Evolutionary conservation across 2,329 filamentous ascomycete species (phyloP).

Genomic region (Trematosphaeria pertusa): DNA sequence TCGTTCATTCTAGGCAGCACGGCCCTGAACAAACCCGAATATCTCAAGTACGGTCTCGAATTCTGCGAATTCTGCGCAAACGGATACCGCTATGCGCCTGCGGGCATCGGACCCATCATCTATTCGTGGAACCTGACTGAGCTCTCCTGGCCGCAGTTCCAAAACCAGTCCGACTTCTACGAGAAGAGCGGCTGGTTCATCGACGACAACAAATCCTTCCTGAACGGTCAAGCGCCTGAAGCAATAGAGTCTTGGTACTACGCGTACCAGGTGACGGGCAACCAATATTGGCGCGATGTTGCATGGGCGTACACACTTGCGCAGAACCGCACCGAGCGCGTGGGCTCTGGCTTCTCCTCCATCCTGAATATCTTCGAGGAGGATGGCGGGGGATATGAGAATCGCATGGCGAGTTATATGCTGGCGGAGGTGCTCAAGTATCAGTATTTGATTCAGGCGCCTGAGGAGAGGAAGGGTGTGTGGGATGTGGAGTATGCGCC

Average conservation of each 20-base stretch:
- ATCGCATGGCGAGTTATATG: constrained; percentile 83
- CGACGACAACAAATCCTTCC: constrained; percentile 16
- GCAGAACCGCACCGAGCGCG: constrained; percentile 67
- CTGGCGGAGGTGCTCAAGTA: constrained; percentile 87
- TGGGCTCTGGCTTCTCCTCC: constrained; percentile 69
- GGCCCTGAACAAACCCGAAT: constrained; percentile 26
- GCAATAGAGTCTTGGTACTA: constrained; percentile 65
- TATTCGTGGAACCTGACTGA: constrained; percentile 32
- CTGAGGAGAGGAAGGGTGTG: constrained; percentile 44
- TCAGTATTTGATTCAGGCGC: constrained; percentile 70
- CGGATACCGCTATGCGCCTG: constrained; percentile 23
- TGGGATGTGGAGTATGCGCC: constrained; percentile 60
- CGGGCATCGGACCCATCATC: constrained; percentile 36
- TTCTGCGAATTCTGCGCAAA: constrained; percentile 31
- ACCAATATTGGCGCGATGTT: constrained; percentile 50
- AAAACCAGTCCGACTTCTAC: constrained; percentile 18
- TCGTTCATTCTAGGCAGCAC: constrained; percentile 43
- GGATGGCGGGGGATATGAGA: constrained; percentile 64
- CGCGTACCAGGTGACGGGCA: constrained; percentile 77
- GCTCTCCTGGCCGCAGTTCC: constrained; percentile 12
- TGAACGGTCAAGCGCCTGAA: constrained; percentile 24
- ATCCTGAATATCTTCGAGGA: constrained; percentile 68
- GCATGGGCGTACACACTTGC: constrained; percentile 58
- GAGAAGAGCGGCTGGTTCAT: constrained; percentile 23
- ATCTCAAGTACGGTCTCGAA: constrained; percentile 37